Conservation (phyloP, 108 stramenopile species). For the Mediolabrus comicus region DNA sequence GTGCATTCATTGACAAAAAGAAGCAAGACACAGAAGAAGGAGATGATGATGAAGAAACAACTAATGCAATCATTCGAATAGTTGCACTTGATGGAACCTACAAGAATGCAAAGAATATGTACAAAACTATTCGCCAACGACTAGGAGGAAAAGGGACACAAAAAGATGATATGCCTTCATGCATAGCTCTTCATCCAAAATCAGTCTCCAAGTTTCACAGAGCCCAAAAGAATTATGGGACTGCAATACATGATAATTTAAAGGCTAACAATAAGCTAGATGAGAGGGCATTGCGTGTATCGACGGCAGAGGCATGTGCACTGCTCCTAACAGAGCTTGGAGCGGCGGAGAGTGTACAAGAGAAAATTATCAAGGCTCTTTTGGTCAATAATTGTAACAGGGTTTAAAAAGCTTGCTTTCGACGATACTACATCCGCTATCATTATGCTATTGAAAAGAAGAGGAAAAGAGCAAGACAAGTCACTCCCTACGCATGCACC, state of each 20-base stretch:
- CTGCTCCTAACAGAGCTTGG: conserved; percentile 31
- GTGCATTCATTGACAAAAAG: too few relatives aligned
- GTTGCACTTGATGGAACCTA: conserved; percentile 27
- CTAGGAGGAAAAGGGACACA: neutral
- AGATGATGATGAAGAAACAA: neutral
- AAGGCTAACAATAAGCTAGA: too few relatives aligned
- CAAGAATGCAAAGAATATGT: conserved; percentile 26
- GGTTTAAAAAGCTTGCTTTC: too few relatives aligned
- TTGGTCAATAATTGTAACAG: conserved; percentile 21
- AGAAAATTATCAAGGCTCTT: conserved; percentile 27
- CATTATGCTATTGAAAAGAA: too few relatives aligned
- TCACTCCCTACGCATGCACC: too few relatives aligned
- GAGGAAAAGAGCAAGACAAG: too few relatives aligned
- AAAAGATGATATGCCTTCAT: neutral
- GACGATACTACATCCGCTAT: too few relatives aligned
- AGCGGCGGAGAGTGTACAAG: neutral
- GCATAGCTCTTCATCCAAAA: conserved; percentile 18
- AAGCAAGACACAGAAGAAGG: too few relatives aligned
- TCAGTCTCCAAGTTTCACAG: conserved; percentile 30
- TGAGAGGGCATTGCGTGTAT: conserved; percentile 15
- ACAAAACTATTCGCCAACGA: conserved; percentile 19
- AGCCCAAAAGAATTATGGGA: conserved; percentile 44
- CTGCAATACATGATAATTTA: conserved; percentile 15
- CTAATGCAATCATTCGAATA: conserved; percentile 2
- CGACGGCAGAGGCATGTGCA: conserved; percentile 47